phyloP scores from a whole-genome alignment of 1,284 basidiomycete genomes.

The Apiotrichum akiyoshidainum region DNA sequence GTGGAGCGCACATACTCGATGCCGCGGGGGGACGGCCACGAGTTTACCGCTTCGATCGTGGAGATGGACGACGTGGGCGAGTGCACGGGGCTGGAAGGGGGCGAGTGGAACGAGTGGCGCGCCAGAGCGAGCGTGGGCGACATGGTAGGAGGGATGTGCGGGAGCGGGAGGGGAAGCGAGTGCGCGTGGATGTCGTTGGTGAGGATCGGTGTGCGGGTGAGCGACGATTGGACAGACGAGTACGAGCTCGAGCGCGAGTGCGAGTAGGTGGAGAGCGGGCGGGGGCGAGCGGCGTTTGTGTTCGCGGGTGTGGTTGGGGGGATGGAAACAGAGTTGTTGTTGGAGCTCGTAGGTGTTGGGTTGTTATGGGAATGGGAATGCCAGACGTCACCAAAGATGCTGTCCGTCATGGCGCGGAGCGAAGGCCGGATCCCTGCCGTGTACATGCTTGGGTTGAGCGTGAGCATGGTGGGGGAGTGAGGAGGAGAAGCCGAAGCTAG shows the following conservation, averaged over 20 bases:
- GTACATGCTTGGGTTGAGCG: constrained; percentile 3
- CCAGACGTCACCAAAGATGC: constrained; percentile 3
- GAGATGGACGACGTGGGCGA: neutral
- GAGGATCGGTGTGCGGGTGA: neutral
- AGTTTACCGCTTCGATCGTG: neutral
- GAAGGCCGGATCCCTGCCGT: neutral
- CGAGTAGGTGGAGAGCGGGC: neutral
- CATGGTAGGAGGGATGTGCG: neutral
- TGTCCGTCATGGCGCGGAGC: constrained; percentile 4
- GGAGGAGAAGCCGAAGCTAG: neutral
- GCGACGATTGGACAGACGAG: constrained; percentile 1
- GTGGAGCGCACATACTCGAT: constrained; percentile 5
- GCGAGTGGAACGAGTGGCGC: constrained; percentile 2
- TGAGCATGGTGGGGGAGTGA: constrained; percentile 4
- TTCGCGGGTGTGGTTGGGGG: neutral
- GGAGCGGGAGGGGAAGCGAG: too few relatives aligned
- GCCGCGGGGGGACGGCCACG: neutral
- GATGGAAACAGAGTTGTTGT: neutral
- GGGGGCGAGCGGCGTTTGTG: neutral
- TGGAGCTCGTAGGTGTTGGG: too few relatives aligned
- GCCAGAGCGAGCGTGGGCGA: constrained; percentile 4
- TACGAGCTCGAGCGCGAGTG: constrained; percentile 3
- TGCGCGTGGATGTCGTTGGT: neutral
- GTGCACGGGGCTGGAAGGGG: neutral
- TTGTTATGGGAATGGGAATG: neutral